Base-by-base conservation (phyloP, 345 rosid species). In the Dipteronia sinensis region DNA sequence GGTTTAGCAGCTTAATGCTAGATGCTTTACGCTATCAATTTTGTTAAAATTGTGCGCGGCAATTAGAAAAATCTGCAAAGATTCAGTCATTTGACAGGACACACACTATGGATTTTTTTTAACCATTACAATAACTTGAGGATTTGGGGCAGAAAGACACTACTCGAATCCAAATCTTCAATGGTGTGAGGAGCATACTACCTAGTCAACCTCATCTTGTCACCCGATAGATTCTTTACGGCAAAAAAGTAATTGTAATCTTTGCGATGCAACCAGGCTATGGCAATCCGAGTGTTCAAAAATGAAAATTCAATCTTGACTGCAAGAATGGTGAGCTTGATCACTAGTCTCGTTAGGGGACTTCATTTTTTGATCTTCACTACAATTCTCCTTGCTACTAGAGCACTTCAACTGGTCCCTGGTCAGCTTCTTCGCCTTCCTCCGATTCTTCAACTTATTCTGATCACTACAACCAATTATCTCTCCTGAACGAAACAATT, bases 401-500 rank as follows among this genome's bases (percentile, higher is more conserved):
- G 80, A 31, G 42, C 31, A 56, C 73, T 80, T 80, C 27, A 65
- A 62, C 46, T 1, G 74, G 55, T 83, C 90, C 78, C 65, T 85
- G 12, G 85, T 89, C 67, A 82, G 78, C 78, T 76, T 90, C 85
- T 92, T 94, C 0, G 92, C 88, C 40, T 73, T 78, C 82, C 94
- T 88, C 66, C 94, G 84, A 27, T 81, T 84, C 83, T 88, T 92
- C 64, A 82, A 47, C 71, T 83, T 92, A 31, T 74, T 81, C 86
- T 78, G 84, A 53, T 78, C 81, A 69, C 65, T 71, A 38, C 69
- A 79, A 46, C 74, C 59, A 13, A 47, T 3, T 58, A 56, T 42
- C 61, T 72, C 86, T 73, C 74, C 86, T 78, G 65, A 84, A 49
- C 72, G 58, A 22, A 58, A 59, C n/a, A 63, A 23, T 8, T 23